These are phyloP conservation scores for Amanita polypyramis DNA, from an alignment of 768 basidiomycete species.

Conservation along the genomic window DNA sequence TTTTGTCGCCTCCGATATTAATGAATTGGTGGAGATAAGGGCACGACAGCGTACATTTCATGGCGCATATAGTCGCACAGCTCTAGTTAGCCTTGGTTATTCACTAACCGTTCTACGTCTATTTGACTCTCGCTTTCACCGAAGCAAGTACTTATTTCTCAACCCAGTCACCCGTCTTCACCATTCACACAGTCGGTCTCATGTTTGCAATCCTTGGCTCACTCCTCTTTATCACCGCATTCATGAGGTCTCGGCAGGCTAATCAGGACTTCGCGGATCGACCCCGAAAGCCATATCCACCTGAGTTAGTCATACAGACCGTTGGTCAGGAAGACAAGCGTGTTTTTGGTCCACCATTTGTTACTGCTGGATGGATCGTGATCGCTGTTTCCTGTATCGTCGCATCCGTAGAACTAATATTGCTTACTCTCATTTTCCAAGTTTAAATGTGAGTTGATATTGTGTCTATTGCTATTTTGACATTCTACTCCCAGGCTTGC, in stretches of 20 bases:
- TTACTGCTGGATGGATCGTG: constrained; percentile 74
- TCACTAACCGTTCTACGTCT: constrained; percentile 65
- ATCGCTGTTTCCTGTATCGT: constrained; percentile 51
- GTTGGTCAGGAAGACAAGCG: constrained; percentile 51
- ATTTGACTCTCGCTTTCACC: constrained; percentile 67
- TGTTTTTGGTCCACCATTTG: constrained; percentile 67
- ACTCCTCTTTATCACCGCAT: constrained; percentile 47
- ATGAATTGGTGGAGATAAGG: constrained; percentile 62
- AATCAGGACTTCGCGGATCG: constrained; percentile 71
- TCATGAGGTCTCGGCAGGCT: constrained; percentile 53
- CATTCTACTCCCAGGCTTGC: not conserved
- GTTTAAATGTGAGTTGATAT: not conserved
- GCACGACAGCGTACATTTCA: constrained; percentile 78
- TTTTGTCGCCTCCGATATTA: constrained; percentile 40
- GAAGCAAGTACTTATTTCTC: constrained; percentile 37
- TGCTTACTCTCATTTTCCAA: constrained; percentile 46
- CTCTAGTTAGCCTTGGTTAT: constrained; percentile 65
- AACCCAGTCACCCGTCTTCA: not conserved
- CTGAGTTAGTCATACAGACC: constrained; percentile 31
- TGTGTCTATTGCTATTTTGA: not conserved
- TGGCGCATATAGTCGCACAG: constrained; percentile 71
- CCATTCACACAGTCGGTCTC: constrained; percentile 34
- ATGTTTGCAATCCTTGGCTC: constrained; percentile 54
- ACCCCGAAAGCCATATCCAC: constrained; percentile 8
- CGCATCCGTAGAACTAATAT: constrained; percentile 48